Percentiles rank a stretch among this genome's conserved stretches.
Evolutionary conservation across 176 grass and related monocot species (phyloP).

Genomic region (Poa pratensis): DNA sequence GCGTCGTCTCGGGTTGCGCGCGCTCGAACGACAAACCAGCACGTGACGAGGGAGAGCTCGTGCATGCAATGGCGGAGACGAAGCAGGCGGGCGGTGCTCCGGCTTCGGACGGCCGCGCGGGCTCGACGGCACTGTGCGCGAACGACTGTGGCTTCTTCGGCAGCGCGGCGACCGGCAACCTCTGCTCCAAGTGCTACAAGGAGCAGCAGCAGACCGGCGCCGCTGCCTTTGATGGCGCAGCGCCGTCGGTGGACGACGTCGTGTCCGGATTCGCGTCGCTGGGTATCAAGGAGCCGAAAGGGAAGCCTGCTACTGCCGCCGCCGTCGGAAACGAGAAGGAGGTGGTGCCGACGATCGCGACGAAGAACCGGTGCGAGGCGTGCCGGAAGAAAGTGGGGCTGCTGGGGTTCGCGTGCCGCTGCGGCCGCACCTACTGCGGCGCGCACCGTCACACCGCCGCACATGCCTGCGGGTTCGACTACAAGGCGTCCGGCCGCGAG

Average conservation of each 20-base stretch:
- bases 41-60: neutral
- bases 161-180: neutral
- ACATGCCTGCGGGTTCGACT: neutral
- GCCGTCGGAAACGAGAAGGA: neutral
- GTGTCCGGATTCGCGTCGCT: neutral
- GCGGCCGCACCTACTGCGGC: neutral
- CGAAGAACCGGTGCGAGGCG: neutral
- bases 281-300: neutral
- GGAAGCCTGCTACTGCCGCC: neutral
- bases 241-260: neutral
- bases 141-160: neutral
- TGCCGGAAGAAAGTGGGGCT: neutral
- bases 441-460: no score
- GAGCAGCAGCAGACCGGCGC: neutral
- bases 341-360: neutral
- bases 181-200: neutral
- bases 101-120: neutral
- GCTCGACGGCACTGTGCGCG: neutral
- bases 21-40: no score
- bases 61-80: neutral
- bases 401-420: neutral
- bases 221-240: neutral
- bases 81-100: neutral
- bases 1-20: no score
- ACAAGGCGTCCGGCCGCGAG: neutral